Evolutionary conservation across 179 eudicot species (phyloP), one percentile per base, ranked within the genome.

Genomic region (Camellia oleifera): DNA sequence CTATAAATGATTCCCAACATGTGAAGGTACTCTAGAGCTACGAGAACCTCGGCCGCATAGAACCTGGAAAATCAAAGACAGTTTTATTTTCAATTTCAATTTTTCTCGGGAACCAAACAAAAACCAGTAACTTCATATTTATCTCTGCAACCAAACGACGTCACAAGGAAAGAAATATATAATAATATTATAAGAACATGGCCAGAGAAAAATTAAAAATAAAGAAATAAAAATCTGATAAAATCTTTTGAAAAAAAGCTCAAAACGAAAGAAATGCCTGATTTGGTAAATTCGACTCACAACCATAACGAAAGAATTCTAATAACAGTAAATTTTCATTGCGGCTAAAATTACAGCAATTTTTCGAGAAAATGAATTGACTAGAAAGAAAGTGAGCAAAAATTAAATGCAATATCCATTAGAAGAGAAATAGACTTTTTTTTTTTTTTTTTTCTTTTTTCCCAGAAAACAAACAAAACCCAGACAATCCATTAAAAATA

Each of bases 1-100:
- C 98, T 80, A 92, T 94, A 94, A 62, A 94, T 89, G 78, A 94
- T 90, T 73, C 98, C 98, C 52, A 94, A 63, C 98, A 94, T 92
- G 89, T 94, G 98, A 5, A 94, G 93, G 86, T 94, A 94, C 82
- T 94, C 98, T 69, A 94, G 42, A 5, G 98, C 98, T 56, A 94
- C 93, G 77, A 94, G 83, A 3, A 94, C 94, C 82, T 94, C 98
- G 53, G 98, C 97, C n/a, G 95, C 93, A 73, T 94, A 94, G 75
- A 94, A 94, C 87, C 98, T 94, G 90, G 26, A 75, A 8, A 70
- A 61, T 74, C 18, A 7, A 61, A 13, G 13, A 52, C 4, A 9
- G 71, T 10, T 40, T 3, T 5, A 40, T 32, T 67, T 40, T 14
- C 40, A 8, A 46, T 7, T 12, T 80, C 69, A 3, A 0, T 6